Percentiles rank a stretch among this genome's conserved stretches.
phyloP scores from a whole-genome alignment of 495 filamentous ascomycete genomes.

The Trichoderma virens region DNA sequence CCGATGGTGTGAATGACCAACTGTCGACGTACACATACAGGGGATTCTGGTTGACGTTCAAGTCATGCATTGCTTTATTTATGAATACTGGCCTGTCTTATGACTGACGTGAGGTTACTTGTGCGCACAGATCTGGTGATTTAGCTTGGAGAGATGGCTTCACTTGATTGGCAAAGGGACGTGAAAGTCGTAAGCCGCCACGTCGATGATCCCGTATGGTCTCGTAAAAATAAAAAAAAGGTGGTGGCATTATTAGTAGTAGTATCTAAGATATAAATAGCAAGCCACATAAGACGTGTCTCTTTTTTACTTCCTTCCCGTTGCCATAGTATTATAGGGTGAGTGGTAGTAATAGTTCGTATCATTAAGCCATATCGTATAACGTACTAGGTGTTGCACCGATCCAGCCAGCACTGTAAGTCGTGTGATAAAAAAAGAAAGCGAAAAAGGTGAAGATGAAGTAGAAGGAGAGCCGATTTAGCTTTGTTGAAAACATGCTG shows the following conservation, averaged over 20 bases:
- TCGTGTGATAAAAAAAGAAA: background rate
- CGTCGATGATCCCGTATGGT: slow-evolving; percentile 3
- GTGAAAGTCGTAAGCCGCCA: slow-evolving; percentile 1
- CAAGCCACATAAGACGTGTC: slow-evolving; percentile 6
- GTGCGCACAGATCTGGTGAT: background rate
- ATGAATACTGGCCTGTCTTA: background rate
- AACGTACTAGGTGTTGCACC: slow-evolving; percentile 1
- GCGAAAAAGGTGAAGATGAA: background rate
- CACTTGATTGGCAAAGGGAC: background rate
- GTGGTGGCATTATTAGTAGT: background rate
- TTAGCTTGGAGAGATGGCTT: background rate
- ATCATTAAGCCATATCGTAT: slow-evolving; percentile 8
- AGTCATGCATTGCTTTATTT: too few species aligned
- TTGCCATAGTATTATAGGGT: background rate
- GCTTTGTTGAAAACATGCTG: background rate
- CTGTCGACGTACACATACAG: background rate
- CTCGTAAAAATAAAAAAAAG: background rate
- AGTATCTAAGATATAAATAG: slow-evolving; percentile 5
- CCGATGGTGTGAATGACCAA: background rate
- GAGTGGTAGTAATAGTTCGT: background rate
- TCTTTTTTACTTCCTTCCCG: background rate
- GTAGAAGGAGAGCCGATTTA: too few species aligned
- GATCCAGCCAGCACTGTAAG: slow-evolving; percentile 7
- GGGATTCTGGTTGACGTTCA: too few species aligned
- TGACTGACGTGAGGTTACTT: background rate